Percentiles rank a stretch among this genome's conserved stretches.
These are phyloP conservation scores for Globomyces pollinis-pini DNA, from an alignment of 192 early-diverging fungal species.

Conservation along the genomic window DNA sequence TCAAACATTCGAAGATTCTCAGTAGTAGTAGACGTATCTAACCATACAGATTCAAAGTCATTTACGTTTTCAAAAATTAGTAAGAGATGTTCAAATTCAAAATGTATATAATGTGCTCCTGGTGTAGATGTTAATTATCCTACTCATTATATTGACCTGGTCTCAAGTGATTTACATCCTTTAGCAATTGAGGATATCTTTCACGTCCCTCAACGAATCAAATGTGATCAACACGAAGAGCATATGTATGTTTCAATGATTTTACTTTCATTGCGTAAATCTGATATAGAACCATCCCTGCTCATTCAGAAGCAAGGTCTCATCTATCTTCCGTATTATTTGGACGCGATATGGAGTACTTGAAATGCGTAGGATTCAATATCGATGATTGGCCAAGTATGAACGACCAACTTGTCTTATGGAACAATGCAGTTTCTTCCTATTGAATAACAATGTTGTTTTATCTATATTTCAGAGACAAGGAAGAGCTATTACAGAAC, in stretches of 20 bases:
- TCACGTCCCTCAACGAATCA: slow-evolving; percentile 26
- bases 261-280: not conserved
- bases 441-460: slow-evolving; percentile 16
- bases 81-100: too few relatives aligned
- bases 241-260: slow-evolving; percentile 25
- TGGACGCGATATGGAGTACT: not conserved
- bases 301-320: not conserved
- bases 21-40: too few relatives aligned
- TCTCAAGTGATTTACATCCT: slow-evolving; percentile 14
- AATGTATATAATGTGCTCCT: not conserved
- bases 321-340: not conserved
- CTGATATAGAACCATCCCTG: not conserved
- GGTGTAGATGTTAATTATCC: not conserved
- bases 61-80: too few relatives aligned
- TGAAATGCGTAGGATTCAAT: not conserved
- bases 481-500: slow-evolving; percentile 4
- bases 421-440: slow-evolving; percentile 24
- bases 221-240: slow-evolving; percentile 28
- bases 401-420: slow-evolving; percentile 9
- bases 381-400: not conserved
- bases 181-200: slow-evolving; percentile 31
- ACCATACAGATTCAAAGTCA: too few relatives aligned
- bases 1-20: too few relatives aligned
- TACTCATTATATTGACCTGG: slow-evolving; percentile 1
- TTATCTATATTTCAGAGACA: slow-evolving; percentile 26